Evolutionary conservation across 2,329 filamentous ascomycete species (phyloP), one percentile per base, ranked within the genome.

Genomic region (Neonectria punicea): DNA sequence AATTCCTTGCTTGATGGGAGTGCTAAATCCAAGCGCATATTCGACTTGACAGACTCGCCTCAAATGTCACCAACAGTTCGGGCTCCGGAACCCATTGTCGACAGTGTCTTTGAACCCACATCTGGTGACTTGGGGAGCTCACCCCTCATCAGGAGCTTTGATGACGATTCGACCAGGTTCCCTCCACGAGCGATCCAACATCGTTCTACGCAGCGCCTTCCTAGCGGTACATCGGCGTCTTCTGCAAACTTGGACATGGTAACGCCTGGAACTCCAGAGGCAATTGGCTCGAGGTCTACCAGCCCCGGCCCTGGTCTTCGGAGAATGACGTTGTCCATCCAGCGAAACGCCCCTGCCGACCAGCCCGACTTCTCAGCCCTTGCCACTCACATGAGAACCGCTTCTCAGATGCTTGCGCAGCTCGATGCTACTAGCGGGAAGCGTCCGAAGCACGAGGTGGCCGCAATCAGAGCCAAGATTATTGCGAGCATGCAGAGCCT

Each of bases 401-500:
- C 93, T 4, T 93, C 93, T 14, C 92, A 94, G 77, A 96, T 96
- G 93, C 83, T 96, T 47, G 92, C 93, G 14, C 93, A 96, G 73
- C 84, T 96, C 10, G 92, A 96, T 64, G 88, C 91, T 2, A 95
- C 92, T 22, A 91, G 91, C 68, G 91, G 92, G 30, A 96, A 95
- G 79, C 85, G 93, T 36, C 93, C 93, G 1, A 92, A 88, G 75
- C 88, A 90, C 32, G 93, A 96, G 79, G 93, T 96, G 5, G 93
- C 92, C 18, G 91, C 92, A 8, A 96, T 96, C 77, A 87, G 93
- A 71, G 90, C 92, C 44, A 94, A 93, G 80, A 96, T 96, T 68
- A 96, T 96, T 73, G 93, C 93, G 3, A 95, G 92, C 77, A 96
- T 96, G 93, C 93, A 96, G 77, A 93, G 87, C 70, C 81, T 96